Evolutionary conservation across 179 eudicot species (phyloP).

Genomic region (Beta corolliflora): DNA sequence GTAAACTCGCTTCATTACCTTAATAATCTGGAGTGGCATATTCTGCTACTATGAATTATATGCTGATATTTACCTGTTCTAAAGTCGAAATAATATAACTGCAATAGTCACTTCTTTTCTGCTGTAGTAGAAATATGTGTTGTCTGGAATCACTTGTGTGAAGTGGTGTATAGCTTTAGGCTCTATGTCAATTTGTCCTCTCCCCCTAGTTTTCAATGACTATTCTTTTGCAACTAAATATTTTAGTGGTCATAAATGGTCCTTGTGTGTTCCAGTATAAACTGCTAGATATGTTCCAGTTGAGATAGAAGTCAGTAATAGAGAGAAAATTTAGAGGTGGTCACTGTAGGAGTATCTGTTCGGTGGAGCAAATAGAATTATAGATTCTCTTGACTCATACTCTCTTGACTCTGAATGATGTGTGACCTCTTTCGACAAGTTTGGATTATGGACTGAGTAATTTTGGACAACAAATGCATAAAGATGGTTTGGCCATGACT

Average conservation of each 20-base stretch:
- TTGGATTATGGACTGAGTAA: neutral
- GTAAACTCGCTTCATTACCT: neutral
- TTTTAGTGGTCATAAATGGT: neutral
- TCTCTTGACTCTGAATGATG: neutral
- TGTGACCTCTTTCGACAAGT: neutral
- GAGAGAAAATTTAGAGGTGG: neutral
- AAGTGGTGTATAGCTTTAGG: no score
- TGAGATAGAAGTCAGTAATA: neutral
- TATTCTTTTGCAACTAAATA: no score
- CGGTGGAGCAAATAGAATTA: neutral
- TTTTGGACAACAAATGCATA: neutral
- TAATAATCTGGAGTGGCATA: neutral
- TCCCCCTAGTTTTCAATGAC: no score
- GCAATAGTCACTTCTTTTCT: no score
- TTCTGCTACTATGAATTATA: no score
- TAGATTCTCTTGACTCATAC: no score
- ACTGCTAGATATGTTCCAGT: neutral
- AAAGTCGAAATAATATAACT: no score
- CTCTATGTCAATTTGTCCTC: no score
- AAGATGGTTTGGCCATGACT: neutral
- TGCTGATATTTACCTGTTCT: no score
- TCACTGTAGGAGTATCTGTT: neutral
- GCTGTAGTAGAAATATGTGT: no score
- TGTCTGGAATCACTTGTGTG: no score
- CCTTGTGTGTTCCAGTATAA: neutral